These are phyloP conservation scores for Phytophthora podocarpi DNA, from an alignment of 352 stramenopile species.

Conservation along the genomic window DNA sequence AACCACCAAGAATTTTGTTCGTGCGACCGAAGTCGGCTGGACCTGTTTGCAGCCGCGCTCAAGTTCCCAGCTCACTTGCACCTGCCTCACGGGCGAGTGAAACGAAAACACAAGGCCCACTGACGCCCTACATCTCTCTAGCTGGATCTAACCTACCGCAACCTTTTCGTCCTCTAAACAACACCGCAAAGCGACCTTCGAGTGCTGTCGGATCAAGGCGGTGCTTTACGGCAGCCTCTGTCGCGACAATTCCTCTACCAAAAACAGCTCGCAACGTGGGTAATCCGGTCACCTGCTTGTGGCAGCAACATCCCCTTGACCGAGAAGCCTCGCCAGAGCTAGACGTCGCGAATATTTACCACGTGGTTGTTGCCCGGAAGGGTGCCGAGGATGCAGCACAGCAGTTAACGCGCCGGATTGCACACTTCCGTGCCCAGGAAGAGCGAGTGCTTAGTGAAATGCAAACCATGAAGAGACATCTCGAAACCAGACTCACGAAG, in stretches of 20 bases:
- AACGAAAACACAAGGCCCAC: not conserved
- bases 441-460: conserved; percentile 60
- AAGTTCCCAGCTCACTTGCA: not conserved
- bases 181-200: conserved; percentile 13
- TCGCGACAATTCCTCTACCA: not conserved
- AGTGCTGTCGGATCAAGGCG: conserved; percentile 24
- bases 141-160: conserved; percentile 4
- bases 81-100: not conserved
- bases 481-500: conserved; percentile 32
- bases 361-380: conserved; percentile 53
- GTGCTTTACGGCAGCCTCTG: not conserved
- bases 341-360: conserved; percentile 42
- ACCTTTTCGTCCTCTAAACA: conserved; percentile 14
- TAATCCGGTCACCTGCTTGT: not conserved
- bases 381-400: conserved; percentile 53
- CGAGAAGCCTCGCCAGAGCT: not conserved
- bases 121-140: conserved; percentile 3
- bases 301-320: not conserved
- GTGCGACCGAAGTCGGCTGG: conserved; percentile 31
- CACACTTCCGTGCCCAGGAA: conserved; percentile 59
- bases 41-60: not conserved
- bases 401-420: conserved; percentile 53
- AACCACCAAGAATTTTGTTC: conserved; percentile 35
- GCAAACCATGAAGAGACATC: conserved; percentile 46
- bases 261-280: not conserved